Evolutionary conservation across 1,284 basidiomycete species (phyloP).

Genomic region (Neotropicomus parvogracilis): DNA sequence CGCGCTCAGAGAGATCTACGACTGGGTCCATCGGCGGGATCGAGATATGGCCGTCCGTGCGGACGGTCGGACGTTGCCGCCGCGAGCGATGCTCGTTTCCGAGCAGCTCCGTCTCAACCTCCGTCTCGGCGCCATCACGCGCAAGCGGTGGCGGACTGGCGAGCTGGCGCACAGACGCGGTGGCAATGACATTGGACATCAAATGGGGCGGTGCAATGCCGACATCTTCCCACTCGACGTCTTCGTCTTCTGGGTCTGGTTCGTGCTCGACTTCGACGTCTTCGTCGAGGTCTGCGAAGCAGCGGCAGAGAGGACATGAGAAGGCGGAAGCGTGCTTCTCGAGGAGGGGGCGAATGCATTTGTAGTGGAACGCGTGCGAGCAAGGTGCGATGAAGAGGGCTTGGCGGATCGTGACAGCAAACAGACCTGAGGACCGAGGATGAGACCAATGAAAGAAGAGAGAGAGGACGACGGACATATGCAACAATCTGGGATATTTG

Average conservation of each 20-base stretch:
- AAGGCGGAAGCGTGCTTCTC: constrained; percentile 89
- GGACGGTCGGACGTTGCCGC: constrained; percentile 24
- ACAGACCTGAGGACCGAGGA: constrained; percentile 59
- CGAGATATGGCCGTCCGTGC: constrained; percentile 27
- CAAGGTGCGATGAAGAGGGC: constrained; percentile 96
- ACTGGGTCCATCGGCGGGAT: constrained; percentile 12
- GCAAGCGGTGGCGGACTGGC: constrained; percentile 20
- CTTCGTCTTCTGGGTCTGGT: constrained; percentile 29
- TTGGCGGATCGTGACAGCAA: constrained; percentile 91
- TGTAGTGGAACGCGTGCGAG: constrained; percentile 97
- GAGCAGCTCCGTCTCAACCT: constrained; percentile 48
- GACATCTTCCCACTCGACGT: constrained; percentile 31
- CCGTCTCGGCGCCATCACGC: constrained; percentile 51
- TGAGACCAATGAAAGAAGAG: not conserved
- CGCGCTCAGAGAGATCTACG: constrained; percentile 12
- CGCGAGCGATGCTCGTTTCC: constrained; percentile 11
- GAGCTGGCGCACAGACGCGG: constrained; percentile 19
- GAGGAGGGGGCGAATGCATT: constrained; percentile 92
- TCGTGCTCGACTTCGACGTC: constrained; percentile 79
- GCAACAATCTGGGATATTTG: constrained; percentile 83
- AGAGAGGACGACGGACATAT: constrained; percentile 65
- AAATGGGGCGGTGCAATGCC: not conserved
- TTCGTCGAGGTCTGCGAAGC: constrained; percentile 92
- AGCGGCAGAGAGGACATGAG: constrained; percentile 91
- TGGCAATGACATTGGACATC: not conserved